phyloP scores from a whole-genome alignment of 2,329 filamentous ascomycete genomes.

The Ceratocystis albifundus region DNA sequence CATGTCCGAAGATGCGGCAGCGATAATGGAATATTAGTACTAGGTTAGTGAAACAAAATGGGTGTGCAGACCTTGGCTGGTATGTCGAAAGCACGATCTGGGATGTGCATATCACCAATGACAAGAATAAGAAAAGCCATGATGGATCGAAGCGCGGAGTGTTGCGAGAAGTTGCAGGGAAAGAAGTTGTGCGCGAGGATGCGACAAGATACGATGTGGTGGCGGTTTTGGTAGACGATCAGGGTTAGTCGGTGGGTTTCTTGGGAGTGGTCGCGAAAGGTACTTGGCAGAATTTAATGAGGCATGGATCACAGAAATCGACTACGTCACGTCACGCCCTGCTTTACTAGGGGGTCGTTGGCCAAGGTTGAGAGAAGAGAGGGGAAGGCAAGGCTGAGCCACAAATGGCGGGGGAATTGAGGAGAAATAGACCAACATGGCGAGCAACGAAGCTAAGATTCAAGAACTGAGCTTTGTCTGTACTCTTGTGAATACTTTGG shows the following conservation, averaged over 20 bases:
- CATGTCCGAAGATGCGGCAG: not conserved
- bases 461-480: too few relatives aligned
- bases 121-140: slow-evolving; percentile 85
- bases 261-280: not conserved
- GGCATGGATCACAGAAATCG: slow-evolving; percentile 3
- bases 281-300: not conserved
- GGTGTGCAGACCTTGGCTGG: slow-evolving; percentile 59
- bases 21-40: not conserved
- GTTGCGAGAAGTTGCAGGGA: too few relatives aligned
- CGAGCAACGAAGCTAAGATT: too few relatives aligned
- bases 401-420: not conserved
- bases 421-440: not conserved
- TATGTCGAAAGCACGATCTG: slow-evolving; percentile 81
- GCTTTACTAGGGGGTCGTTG: not conserved
- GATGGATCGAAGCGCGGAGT: slow-evolving; percentile 32
- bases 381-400: slow-evolving; percentile 2
- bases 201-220: not conserved
- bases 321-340: slow-evolving; percentile 12
- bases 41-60: not conserved
- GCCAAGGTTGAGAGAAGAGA: slow-evolving; percentile 2
- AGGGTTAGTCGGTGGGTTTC: not conserved
- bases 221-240: not conserved
- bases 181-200: not conserved
- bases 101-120: slow-evolving; percentile 88
- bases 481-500: too few relatives aligned